Conservation (phyloP, 495 filamentous ascomycete genomes). For the Hyphodiscus hymeniophilus region DNA sequence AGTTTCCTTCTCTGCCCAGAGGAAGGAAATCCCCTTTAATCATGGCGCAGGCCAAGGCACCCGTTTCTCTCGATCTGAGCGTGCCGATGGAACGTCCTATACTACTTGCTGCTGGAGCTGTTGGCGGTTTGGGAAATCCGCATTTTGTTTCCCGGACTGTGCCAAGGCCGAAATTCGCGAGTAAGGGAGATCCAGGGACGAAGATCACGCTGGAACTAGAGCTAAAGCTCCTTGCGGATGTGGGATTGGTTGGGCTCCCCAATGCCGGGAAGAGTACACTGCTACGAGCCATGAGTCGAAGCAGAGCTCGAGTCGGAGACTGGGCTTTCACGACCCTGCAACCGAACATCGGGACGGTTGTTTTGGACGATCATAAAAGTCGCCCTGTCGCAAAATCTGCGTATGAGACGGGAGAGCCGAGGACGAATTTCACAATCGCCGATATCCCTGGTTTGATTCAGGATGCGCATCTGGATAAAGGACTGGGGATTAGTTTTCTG, state of each 20-base stretch:
- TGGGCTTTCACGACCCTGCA: conserved; percentile 97
- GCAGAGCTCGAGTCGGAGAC: conserved; percentile 78
- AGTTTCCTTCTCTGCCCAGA: conserved; percentile 49
- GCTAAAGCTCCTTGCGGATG: conserved; percentile 88
- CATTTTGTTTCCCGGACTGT: conserved; percentile 70
- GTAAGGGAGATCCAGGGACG: conserved; percentile 71
- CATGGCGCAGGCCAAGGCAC: conserved; percentile 55
- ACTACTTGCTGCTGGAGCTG: conserved; percentile 81
- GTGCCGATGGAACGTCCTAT: conserved; percentile 73
- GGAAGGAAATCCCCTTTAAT: conserved; percentile 48
- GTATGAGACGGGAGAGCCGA: conserved; percentile 32
- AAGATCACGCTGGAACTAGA: conserved; percentile 78
- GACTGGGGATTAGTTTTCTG: conserved; percentile 84
- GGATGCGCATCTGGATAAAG: conserved; percentile 85
- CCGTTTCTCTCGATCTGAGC: conserved; percentile 76
- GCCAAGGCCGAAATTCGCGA: conserved; percentile 75
- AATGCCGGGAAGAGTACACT: conserved; percentile 96
- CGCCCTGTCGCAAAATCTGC: conserved; percentile 32
- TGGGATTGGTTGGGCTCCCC: conserved; percentile 87
- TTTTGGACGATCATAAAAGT: conserved; percentile 75
- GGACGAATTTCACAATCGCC: conserved; percentile 83
- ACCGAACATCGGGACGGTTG: conserved; percentile 90
- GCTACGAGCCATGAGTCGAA: conserved; percentile 75
- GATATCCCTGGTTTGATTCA: conserved; percentile 92
- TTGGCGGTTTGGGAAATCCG: conserved; percentile 87